A percentile compares a stretch with the other conserved stretches of the same genome.
phyloP scores from a whole-genome alignment of 2,329 filamentous ascomycete genomes.

The Penicillium sp. region DNA sequence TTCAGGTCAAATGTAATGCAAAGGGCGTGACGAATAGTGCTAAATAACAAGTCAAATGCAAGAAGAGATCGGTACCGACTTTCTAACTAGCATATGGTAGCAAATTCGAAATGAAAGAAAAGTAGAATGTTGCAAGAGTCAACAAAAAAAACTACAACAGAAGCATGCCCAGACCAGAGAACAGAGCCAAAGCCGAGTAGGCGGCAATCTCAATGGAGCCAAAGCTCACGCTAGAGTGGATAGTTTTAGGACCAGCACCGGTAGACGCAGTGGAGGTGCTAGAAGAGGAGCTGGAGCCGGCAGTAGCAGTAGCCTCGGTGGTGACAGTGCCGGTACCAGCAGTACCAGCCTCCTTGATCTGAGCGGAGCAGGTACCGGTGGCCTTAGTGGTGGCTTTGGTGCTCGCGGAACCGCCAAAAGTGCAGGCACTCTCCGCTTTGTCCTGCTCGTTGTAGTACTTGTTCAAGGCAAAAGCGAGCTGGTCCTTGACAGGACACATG shows the following conservation, averaged over 20 bases:
- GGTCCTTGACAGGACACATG: slow-evolving; percentile 44
- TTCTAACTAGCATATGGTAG: neutral
- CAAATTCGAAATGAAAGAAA: slow-evolving; percentile 1
- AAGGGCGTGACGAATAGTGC: neutral
- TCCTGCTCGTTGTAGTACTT: slow-evolving; percentile 44
- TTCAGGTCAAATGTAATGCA: neutral
- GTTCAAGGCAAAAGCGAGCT: slow-evolving; percentile 46
- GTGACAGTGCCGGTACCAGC: slow-evolving; percentile 38
- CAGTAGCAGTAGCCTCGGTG: slow-evolving; percentile 30
- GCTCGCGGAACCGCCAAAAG: slow-evolving; percentile 43
- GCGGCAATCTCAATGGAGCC: slow-evolving; percentile 35
- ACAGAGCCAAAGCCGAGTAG: slow-evolving; percentile 34
- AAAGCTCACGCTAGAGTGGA: slow-evolving; percentile 29
- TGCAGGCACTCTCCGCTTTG: slow-evolving; percentile 38
- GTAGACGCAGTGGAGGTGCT: slow-evolving; percentile 23
- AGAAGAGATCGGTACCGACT: neutral
- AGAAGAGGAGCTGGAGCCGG: slow-evolving; percentile 13
- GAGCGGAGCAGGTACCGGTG: slow-evolving; percentile 36
- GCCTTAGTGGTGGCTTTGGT: slow-evolving; percentile 35
- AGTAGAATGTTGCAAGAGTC: neutral
- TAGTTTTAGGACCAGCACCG: slow-evolving; percentile 19
- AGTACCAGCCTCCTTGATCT: slow-evolving; percentile 25
- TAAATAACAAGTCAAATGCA: neutral
- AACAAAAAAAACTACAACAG: slow-evolving; percentile 29
- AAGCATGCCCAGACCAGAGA: slow-evolving; percentile 42